Evolutionary conservation across 257 asterid species (phyloP), one percentile per base, ranked within the genome.

Genomic region (Solanum sejunctum): DNA sequence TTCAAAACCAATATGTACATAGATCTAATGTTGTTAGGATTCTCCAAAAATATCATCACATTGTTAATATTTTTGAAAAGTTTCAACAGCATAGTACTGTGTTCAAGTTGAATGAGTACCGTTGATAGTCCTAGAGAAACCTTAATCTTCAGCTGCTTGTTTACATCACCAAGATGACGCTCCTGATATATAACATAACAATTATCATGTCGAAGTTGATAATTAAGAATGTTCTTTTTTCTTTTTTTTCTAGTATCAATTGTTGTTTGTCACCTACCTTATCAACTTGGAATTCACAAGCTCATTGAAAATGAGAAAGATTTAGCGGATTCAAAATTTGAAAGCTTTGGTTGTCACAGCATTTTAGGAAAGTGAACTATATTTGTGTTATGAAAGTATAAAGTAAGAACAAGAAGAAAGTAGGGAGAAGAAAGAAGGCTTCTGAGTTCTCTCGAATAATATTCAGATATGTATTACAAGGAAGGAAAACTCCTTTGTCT

Each of bases 121-220:
- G 92, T 60, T 83, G 97, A 90, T 90, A 92, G 85, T 92, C 94
- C 97, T 0, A 91, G 88, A 66, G 99, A 95, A 84, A 94, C 93
- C 90, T 90, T 94, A 86, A 91, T 87, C 91, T 91, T 94, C 63
- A 95, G 90, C 86, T 95, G 97, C 95, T 92, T 92, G 93, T 94
- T 95, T 92, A 95, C 85, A 87, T 94, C 98, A 67, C 97, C 98
- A 11, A 94, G 95, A 63, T 94, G 97, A 70, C 98, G 92, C 86
- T 93, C 99, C 98, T 94, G 90, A 85, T 83, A 2, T 28, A 32
- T 32, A 51, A 47, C 36, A 69, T 67, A 20, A 26, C 26, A 8
- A 13, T 66, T 12, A 13, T 7, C 81, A 81, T 7, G 75, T 67
- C 75, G 8, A 66, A 13, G 16, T 32, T 32, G 75, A 67, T 69